These are phyloP conservation scores for Plantago coronopus DNA, from an alignment of 305 asterid genomes.

Conservation along the genomic window DNA sequence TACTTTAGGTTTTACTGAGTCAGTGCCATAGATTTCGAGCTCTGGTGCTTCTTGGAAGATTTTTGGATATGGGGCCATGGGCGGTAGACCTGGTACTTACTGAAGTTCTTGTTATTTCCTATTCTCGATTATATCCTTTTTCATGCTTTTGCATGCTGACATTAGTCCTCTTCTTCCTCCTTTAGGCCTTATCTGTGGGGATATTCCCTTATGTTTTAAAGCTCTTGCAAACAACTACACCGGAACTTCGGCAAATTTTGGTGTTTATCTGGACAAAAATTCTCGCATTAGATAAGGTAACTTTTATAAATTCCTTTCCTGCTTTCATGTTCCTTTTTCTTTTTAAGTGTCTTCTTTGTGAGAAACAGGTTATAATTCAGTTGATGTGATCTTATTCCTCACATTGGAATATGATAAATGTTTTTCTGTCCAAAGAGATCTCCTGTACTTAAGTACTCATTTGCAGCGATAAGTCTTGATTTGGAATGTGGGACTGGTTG, in stretches of 20 bases:
- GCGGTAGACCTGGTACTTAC: constrained; percentile 92
- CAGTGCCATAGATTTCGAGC: constrained; percentile 99
- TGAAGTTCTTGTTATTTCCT: constrained; percentile 18
- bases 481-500: too few relatives aligned
- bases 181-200: constrained; percentile 95
- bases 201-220: constrained; percentile 96
- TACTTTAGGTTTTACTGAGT: constrained; percentile 85
- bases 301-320: constrained; percentile 3
- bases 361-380: constrained; percentile 12
- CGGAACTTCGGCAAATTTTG: constrained; percentile 95
- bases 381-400: neutral
- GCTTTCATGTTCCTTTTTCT: constrained; percentile 2
- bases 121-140: constrained; percentile 19
- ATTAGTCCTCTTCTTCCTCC: constrained; percentile 16
- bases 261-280: constrained; percentile 98
- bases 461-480: too few relatives aligned
- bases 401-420: too few relatives aligned
- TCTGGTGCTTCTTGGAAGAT: constrained; percentile 96
- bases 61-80: constrained; percentile 99
- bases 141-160: constrained; percentile 16
- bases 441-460: too few relatives aligned
- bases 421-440: too few relatives aligned
- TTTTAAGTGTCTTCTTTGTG: constrained; percentile 4
- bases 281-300: constrained; percentile 95
- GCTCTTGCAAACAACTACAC: constrained; percentile 92